Conservation (phyloP, 2,329 filamentous ascomycete genomes). For the Phaeomoniella chlamydospora region DNA sequence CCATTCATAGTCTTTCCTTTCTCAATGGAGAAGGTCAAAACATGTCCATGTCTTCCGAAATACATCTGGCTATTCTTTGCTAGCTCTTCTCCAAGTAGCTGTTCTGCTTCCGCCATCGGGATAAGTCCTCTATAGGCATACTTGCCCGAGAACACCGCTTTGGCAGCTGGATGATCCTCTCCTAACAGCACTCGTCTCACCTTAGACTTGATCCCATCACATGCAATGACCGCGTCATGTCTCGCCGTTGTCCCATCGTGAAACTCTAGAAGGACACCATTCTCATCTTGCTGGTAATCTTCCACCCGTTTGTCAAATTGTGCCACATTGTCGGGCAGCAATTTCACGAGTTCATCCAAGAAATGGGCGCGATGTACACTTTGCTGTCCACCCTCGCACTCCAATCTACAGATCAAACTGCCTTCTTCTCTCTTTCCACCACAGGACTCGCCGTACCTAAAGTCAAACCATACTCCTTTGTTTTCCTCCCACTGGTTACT, state of each 20-base stretch:
- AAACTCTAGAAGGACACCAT: constrained; percentile 20
- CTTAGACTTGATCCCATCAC: constrained; percentile 49
- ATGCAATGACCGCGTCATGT: constrained; percentile 37
- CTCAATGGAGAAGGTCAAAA: constrained; percentile 48
- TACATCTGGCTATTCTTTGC: constrained; percentile 39
- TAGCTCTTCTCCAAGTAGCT: constrained; percentile 33
- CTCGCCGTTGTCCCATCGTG: constrained; percentile 27
- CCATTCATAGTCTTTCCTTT: constrained; percentile 43
- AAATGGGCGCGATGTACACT: constrained; percentile 33
- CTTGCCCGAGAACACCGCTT: constrained; percentile 39
- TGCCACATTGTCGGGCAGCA: constrained; percentile 27
- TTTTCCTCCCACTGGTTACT: constrained; percentile 7
- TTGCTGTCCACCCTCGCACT: constrained; percentile 7
- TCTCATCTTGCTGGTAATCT: constrained; percentile 3
- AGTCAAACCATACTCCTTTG: constrained; percentile 28
- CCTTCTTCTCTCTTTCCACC: constrained; percentile 12
- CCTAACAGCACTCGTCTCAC: constrained; percentile 39
- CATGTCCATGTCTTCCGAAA: constrained; percentile 41
- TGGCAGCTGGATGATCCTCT: constrained; percentile 24
- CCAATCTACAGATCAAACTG: constrained; percentile 15
- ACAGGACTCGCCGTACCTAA: constrained; percentile 18
- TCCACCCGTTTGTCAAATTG: constrained; percentile 25
- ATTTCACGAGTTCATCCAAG: constrained; percentile 31
- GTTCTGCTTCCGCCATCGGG: constrained; percentile 39
- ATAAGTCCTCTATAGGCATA: constrained; percentile 49